Evolutionary conservation across 2,329 filamentous ascomycete species (phyloP).

Genomic region (Fusarium acutatum): DNA sequence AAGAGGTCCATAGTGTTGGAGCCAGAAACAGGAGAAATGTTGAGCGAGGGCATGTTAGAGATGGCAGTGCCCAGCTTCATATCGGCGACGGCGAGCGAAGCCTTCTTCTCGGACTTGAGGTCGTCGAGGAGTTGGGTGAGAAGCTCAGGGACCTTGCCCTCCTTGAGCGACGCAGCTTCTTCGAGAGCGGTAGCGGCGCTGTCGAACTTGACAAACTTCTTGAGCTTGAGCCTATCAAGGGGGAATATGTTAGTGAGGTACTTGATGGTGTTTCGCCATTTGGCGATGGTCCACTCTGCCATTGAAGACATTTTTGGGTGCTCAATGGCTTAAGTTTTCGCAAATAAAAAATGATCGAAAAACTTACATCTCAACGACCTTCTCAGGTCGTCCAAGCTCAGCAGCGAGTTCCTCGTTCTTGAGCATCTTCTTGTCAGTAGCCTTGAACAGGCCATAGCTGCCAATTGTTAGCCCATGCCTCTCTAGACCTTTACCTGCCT

Average conservation of each 20-base stretch:
- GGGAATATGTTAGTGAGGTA: constrained; percentile 5
- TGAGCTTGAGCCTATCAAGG: constrained; percentile 80
- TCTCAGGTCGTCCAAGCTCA: constrained; percentile 81
- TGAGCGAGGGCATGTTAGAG: constrained; percentile 87
- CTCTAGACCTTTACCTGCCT: constrained; percentile 9
- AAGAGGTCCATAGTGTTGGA: constrained; percentile 77
- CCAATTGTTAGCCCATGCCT: constrained; percentile 44
- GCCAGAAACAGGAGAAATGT: constrained; percentile 80
- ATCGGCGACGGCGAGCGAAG: constrained; percentile 91
- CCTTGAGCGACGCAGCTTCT: constrained; percentile 86
- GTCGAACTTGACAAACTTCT: constrained; percentile 97
- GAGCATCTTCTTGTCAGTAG: constrained; percentile 97
- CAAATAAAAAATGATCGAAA: not conserved
- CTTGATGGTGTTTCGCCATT: not conserved
- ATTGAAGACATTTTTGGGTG: not conserved
- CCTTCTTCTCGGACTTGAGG: constrained; percentile 98
- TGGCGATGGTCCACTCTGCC: constrained; percentile 9
- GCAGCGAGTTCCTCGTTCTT: constrained; percentile 83
- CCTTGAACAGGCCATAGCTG: constrained; percentile 98
- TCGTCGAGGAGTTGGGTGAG: constrained; percentile 83
- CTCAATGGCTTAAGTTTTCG: constrained; percentile 6
- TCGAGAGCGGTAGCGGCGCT: constrained; percentile 89
- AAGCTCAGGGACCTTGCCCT: constrained; percentile 93
- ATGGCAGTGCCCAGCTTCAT: constrained; percentile 92
- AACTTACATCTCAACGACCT: constrained; percentile 83